A percentile compares a stretch with the other conserved stretches of the same genome.
Evolutionary conservation across 1,284 basidiomycete genomes (phyloP).

Genomic region (Cryptococcus maquisensis): DNA sequence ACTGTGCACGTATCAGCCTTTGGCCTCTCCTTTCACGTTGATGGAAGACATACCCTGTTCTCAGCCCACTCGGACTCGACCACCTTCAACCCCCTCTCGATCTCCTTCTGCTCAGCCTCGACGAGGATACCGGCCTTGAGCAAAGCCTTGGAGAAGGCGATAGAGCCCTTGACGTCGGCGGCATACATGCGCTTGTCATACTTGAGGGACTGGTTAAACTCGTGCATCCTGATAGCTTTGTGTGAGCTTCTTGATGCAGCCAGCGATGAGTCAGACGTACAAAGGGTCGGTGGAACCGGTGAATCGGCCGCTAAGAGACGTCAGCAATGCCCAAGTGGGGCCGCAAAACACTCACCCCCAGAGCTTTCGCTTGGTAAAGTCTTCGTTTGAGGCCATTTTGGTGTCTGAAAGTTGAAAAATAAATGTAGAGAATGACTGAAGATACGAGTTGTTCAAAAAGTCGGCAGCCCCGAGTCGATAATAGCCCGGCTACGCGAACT

Average conservation of each 20-base stretch:
- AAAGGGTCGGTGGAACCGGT: slow-evolving; percentile 81
- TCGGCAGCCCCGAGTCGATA: too few species aligned
- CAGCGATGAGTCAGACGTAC: slow-evolving; percentile 52
- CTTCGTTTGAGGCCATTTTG: slow-evolving; percentile 28
- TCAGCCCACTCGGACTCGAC: slow-evolving; percentile 83
- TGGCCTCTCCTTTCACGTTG: too few species aligned
- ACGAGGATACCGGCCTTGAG: slow-evolving; percentile 74
- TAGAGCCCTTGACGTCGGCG: slow-evolving; percentile 88
- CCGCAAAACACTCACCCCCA: slow-evolving; percentile 36
- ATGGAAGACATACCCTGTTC: slow-evolving; percentile 54
- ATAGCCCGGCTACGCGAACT: too few species aligned
- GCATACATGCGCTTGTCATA: slow-evolving; percentile 93
- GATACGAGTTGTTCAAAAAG: too few species aligned
- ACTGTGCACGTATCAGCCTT: slow-evolving; percentile 51
- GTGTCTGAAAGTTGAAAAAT: too few species aligned
- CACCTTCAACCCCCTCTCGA: slow-evolving; percentile 67
- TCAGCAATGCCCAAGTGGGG: neutral
- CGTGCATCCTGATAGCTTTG: slow-evolving; percentile 71
- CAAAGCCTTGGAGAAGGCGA: slow-evolving; percentile 89
- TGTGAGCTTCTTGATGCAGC: neutral
- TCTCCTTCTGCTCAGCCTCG: slow-evolving; percentile 67
- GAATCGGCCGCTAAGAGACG: slow-evolving; percentile 60
- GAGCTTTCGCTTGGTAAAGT: slow-evolving; percentile 47
- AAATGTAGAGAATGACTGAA: too few species aligned
- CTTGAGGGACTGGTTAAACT: slow-evolving; percentile 88